Conservation (phyloP, 441 rosid species). For the Kokia cookei region DNA sequence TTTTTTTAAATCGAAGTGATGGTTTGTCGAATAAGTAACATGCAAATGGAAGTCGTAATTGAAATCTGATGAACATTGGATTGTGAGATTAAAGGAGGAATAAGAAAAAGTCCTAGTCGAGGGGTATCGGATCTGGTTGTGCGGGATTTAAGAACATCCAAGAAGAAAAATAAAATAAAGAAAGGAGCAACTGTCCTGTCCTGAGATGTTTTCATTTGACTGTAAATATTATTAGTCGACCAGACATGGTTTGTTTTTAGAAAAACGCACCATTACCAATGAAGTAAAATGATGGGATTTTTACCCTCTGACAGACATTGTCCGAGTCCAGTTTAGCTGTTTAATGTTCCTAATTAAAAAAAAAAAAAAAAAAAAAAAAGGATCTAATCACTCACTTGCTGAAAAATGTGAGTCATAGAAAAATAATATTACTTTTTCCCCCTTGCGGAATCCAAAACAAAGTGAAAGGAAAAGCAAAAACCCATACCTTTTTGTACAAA, state of each 20-base stretch:
- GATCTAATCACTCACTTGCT: conserved; percentile 14
- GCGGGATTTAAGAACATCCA: background rate
- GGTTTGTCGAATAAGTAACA: too few species aligned
- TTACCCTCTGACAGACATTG: background rate
- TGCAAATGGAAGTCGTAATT: background rate
- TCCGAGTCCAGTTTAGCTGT: background rate
- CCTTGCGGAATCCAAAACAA: conserved; percentile 7
- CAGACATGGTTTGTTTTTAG: background rate
- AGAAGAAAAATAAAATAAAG: background rate
- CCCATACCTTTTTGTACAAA: conserved; percentile 14
- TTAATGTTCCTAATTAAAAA: background rate
- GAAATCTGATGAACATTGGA: background rate
- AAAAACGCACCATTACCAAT: conserved; percentile 32
- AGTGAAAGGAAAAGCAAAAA: conserved; percentile 26
- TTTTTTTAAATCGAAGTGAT: too few species aligned
- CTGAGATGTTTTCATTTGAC: conserved; percentile 9
- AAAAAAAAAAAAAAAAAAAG: background rate
- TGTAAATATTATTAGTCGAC: background rate
- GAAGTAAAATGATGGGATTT: conserved; percentile 14
- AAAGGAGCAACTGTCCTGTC: conserved; percentile 9
- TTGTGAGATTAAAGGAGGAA: background rate
- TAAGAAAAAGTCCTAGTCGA: conserved; percentile 37
- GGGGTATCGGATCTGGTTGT: conserved; percentile 52
- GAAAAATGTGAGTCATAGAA: background rate
- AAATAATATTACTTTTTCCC: too few species aligned